phyloP scores from a whole-genome alignment of 768 basidiomycete genomes.

The Leccinum boreale region DNA sequence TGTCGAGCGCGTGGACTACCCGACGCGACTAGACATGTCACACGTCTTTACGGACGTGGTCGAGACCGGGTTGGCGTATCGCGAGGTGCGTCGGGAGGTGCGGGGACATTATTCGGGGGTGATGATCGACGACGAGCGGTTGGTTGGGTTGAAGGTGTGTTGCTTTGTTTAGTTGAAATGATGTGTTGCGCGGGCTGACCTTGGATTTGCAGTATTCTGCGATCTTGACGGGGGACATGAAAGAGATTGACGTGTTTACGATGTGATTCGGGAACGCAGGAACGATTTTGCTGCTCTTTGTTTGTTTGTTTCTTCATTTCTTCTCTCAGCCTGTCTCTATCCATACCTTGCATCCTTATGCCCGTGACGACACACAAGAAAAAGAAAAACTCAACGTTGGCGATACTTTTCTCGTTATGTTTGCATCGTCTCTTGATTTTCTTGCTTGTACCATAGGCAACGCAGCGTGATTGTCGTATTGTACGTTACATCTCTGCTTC shows the following conservation, averaged over 20 bases:
- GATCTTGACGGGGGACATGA: slow-evolving; percentile 31
- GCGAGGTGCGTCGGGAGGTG: slow-evolving; percentile 20
- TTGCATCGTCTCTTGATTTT: not conserved
- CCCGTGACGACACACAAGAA: not conserved
- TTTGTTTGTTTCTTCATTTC: too few relatives aligned
- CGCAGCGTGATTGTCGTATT: not conserved
- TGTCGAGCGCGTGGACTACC: slow-evolving; percentile 3
- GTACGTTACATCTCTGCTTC: not conserved
- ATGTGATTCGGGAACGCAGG: slow-evolving; percentile 17
- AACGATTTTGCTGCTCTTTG: not conserved
- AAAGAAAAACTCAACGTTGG: not conserved
- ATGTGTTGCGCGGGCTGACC: not conserved
- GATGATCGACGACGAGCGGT: slow-evolving; percentile 42
- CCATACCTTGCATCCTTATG: not conserved
- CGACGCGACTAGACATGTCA: slow-evolving; percentile 11
- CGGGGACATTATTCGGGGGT: slow-evolving; percentile 35
- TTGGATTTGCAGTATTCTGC: slow-evolving; percentile 19
- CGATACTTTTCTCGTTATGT: not conserved
- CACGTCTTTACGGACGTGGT: slow-evolving; percentile 25
- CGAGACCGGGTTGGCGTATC: slow-evolving; percentile 33
- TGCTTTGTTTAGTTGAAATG: not conserved
- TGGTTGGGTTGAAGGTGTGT: slow-evolving; percentile 39
- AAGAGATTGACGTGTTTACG: slow-evolving; percentile 33
- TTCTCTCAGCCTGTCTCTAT: not conserved
- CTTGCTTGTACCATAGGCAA: not conserved